Evolutionary conservation across 441 rosid genomes (phyloP).

Genomic region (Brassica balearica): DNA sequence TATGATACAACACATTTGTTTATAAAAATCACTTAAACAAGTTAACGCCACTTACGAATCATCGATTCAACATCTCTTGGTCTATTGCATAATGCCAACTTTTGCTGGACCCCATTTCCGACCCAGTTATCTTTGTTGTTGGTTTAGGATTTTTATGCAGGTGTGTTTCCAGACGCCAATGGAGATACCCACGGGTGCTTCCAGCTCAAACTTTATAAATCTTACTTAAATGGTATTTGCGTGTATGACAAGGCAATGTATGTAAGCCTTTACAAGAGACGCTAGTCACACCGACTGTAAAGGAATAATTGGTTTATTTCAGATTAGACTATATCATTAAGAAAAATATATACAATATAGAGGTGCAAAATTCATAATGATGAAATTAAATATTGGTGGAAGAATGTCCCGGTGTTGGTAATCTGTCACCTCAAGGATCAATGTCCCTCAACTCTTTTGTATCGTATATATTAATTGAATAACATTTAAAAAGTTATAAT

Average conservation of each 20-base stretch:
- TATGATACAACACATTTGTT: too few species aligned
- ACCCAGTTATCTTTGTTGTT: too few species aligned
- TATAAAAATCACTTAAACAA: too few species aligned
- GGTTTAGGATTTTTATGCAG: too few species aligned
- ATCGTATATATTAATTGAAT: background rate
- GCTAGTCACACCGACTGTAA: background rate
- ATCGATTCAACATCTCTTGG: background rate
- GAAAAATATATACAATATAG: slow-evolving; percentile 5
- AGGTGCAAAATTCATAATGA: slow-evolving; percentile 18
- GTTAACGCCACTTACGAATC: too few species aligned
- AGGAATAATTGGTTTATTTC: background rate
- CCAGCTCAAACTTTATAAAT: too few species aligned
- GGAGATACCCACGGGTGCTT: too few species aligned
- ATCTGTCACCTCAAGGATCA: slow-evolving; percentile 43
- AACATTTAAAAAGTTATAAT: too few species aligned
- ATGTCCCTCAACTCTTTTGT: slow-evolving; percentile 39
- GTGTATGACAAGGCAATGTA: too few species aligned
- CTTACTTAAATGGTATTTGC: too few species aligned
- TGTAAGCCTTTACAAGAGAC: too few species aligned
- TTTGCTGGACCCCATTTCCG: background rate
- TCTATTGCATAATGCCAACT: background rate
- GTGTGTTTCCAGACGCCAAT: too few species aligned
- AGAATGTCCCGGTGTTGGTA: slow-evolving; percentile 39
- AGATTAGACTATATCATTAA: background rate
- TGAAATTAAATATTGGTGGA: slow-evolving; percentile 37